Conservation (phyloP, 495 filamentous ascomycete species). For the Penicillium odoratum region DNA sequence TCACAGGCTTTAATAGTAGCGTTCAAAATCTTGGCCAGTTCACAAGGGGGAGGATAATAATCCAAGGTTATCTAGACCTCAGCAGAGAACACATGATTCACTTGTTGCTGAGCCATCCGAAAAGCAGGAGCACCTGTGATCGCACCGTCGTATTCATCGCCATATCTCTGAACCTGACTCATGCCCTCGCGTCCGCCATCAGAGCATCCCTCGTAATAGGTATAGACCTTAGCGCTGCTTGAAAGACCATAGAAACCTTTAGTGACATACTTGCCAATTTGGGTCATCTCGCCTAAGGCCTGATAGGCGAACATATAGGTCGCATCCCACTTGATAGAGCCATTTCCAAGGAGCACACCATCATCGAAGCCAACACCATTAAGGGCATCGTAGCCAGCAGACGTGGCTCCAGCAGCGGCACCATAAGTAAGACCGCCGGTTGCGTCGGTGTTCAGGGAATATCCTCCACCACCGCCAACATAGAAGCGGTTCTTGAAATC, state of each 20-base stretch:
- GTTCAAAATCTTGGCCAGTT: conserved; percentile 51
- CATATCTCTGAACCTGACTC: conserved; percentile 56
- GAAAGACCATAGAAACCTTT: conserved; percentile 35
- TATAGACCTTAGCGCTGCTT: conserved; percentile 30
- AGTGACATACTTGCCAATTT: conserved; percentile 36
- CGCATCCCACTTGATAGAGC: conserved; percentile 45
- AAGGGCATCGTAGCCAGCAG: conserved; percentile 42
- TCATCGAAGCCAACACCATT: conserved; percentile 32
- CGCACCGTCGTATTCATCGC: conserved; percentile 49
- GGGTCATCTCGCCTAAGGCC: conserved; percentile 41
- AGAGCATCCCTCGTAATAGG: conserved; percentile 42
- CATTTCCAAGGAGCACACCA: conserved; percentile 38
- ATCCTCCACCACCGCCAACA: conserved; percentile 38
- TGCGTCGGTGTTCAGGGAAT: conserved; percentile 22
- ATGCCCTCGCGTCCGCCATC: conserved; percentile 41
- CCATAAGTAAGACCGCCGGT: conserved; percentile 42
- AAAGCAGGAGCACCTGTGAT: conserved; percentile 54
- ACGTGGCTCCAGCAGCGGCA: conserved; percentile 37
- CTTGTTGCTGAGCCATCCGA: conserved; percentile 50
- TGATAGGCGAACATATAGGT: conserved; percentile 46
- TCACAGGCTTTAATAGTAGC: conserved; percentile 54
- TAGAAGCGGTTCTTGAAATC: conserved; percentile 42
- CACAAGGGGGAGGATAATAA: conserved; percentile 54
- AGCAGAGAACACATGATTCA: conserved; percentile 47
- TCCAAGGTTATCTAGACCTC: conserved; percentile 45